Percentiles rank a stretch among this genome's conserved stretches.
phyloP scores from a whole-genome alignment of 306 rosid genomes.

The Prunus persica region DNA sequence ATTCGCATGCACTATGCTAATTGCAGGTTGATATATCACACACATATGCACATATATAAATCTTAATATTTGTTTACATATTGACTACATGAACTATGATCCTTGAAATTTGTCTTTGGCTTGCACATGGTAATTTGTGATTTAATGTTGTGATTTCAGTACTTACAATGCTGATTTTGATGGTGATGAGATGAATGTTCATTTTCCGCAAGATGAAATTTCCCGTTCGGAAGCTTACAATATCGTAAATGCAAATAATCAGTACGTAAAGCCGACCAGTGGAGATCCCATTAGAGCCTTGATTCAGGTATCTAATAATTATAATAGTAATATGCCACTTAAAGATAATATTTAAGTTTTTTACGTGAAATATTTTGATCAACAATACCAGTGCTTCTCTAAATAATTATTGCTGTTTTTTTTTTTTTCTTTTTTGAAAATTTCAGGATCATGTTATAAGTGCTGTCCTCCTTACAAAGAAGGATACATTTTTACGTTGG shows the following conservation, averaged over 20 bases:
- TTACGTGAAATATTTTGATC: not conserved
- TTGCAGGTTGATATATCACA: conserved; percentile 33
- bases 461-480: conserved; percentile 88
- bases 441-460: conserved; percentile 89
- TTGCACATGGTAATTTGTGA: conserved; percentile 13
- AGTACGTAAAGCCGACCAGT: conserved; percentile 93
- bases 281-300: conserved; percentile 93
- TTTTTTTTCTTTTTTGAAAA: conserved; percentile 1
- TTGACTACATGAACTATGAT: not conserved
- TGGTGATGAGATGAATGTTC: conserved; percentile 97
- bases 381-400: not conserved
- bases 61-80: not conserved
- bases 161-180: conserved; percentile 97
- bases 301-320: conserved; percentile 61
- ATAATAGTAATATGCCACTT: not conserved
- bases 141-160: conserved; percentile 38
- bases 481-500: conserved; percentile 64
- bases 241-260: conserved; percentile 92
- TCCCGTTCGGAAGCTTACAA: conserved; percentile 97
- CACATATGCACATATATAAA: not conserved
- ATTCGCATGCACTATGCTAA: conserved; percentile 95
- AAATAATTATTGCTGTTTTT: conserved; percentile 9
- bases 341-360: not conserved
- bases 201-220: conserved; percentile 97
- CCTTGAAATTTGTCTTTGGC: not conserved